These are phyloP conservation scores for Vaccinium darrowii DNA, from an alignment of 148 eudicot species.

Conservation along the genomic window DNA sequence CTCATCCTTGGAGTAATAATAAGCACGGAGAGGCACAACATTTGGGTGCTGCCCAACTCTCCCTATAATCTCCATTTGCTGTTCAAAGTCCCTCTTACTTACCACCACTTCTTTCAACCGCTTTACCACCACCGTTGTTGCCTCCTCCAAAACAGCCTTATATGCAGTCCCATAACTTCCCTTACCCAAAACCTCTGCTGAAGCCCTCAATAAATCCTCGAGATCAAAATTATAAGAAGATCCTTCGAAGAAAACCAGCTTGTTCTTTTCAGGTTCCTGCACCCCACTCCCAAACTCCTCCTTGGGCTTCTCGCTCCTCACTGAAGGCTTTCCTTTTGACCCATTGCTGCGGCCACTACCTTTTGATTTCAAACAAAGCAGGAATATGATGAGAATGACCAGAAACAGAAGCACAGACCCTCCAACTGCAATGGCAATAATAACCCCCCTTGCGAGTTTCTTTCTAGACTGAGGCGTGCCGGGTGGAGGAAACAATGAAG, in stretches of 20 bases:
- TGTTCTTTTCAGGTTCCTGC: conserved; percentile 24
- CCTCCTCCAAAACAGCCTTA: conserved; percentile 21
- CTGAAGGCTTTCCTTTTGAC: conserved; percentile 30
- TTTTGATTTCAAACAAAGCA: conserved; percentile 33
- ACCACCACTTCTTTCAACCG: conserved; percentile 47
- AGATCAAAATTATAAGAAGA: conserved; percentile 18
- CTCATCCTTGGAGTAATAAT: conserved; percentile 57
- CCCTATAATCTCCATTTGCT: conserved; percentile 52
- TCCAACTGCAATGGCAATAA: conserved; percentile 44
- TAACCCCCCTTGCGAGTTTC: conserved; percentile 28
- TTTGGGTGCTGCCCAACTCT: conserved; percentile 52
- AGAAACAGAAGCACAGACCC: conserved; percentile 29
- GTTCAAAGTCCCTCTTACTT: conserved; percentile 49
- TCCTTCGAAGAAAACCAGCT: conserved; percentile 24
- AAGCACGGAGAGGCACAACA: conserved; percentile 48
- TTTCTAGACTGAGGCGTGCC: conserved; percentile 19
- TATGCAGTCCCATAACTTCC: conserved; percentile 23
- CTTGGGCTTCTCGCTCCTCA: conserved; percentile 35
- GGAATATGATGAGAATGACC: conserved; percentile 17
- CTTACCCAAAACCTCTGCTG: conserved; percentile 12
- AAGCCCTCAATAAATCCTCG: conserved; percentile 18
- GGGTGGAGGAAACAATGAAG: conserved; percentile 21
- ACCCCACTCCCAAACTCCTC: conserved; percentile 25
- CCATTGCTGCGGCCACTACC: conserved; percentile 10
- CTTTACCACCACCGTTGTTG: conserved; percentile 19